phyloP scores from a whole-genome alignment of 2,329 filamentous ascomycete genomes.

The Clarireedia monteithiana region DNA sequence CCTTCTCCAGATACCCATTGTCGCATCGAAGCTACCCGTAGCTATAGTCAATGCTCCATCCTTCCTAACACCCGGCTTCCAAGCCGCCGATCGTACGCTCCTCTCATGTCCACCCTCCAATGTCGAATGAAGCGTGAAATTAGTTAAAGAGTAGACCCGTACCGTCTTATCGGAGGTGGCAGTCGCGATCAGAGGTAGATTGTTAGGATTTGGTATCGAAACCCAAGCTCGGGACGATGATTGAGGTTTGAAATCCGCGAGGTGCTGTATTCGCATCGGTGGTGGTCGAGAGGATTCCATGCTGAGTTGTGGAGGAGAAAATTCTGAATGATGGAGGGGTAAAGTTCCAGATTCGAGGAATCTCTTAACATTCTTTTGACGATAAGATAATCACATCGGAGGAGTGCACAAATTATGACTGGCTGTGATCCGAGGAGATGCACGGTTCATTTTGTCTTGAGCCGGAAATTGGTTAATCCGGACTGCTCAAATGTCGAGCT shows the following conservation, averaged over 20 bases:
- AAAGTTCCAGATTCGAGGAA: not conserved
- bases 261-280: constrained; percentile 9
- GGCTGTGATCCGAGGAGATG: too few relatives aligned
- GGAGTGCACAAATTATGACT: too few relatives aligned
- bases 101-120: constrained; percentile 86
- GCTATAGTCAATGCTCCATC: constrained; percentile 68
- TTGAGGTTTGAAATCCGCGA: constrained; percentile 36
- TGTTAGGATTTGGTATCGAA: constrained; percentile 71
- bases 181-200: constrained; percentile 78
- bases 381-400: not conserved
- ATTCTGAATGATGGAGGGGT: constrained; percentile 8
- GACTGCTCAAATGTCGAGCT: too few relatives aligned
- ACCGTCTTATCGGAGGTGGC: constrained; percentile 80
- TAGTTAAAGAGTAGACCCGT: constrained; percentile 80
- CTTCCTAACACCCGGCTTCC: constrained; percentile 66
- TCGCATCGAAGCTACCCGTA: constrained; percentile 89
- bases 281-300: not conserved
- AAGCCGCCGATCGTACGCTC: constrained; percentile 76
- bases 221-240: constrained; percentile 74
- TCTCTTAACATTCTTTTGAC: not conserved
- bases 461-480: too few relatives aligned
- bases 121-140: constrained; percentile 69
- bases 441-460: too few relatives aligned
- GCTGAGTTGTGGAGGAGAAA: not conserved
- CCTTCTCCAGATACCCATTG: constrained; percentile 75